phyloP scores from a whole-genome alignment of 371 early-diverging fungal species.

The Dinochytrium kinnereticum region DNA sequence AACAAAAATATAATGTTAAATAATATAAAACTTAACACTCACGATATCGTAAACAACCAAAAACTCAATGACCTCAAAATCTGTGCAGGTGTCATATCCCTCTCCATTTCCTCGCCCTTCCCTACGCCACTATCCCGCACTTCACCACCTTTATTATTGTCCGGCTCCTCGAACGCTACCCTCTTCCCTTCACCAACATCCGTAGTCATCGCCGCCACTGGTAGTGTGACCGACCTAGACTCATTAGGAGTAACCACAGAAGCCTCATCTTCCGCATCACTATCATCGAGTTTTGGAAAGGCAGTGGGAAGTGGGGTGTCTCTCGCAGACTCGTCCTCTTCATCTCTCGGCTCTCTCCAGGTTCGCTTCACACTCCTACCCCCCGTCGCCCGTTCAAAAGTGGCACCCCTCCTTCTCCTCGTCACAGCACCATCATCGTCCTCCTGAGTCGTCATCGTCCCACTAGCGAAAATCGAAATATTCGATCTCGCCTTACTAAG shows the following conservation, averaged over 20 bases:
- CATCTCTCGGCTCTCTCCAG: background rate
- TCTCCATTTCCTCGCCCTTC: background rate
- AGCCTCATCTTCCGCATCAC: background rate
- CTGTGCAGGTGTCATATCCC: conserved; percentile 23
- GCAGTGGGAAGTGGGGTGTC: background rate
- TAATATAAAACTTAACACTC: conserved; percentile 32
- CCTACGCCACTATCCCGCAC: background rate
- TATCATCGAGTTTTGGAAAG: no score
- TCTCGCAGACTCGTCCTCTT: background rate
- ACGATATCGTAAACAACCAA: conserved; percentile 30
- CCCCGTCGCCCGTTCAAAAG: background rate
- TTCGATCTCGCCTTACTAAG: background rate
- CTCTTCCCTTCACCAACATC: background rate
- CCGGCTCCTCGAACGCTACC: background rate
- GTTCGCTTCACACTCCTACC: background rate
- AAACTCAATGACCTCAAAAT: conserved; percentile 31
- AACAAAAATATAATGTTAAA: conserved; percentile 14
- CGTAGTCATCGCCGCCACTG: background rate
- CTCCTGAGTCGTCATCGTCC: background rate
- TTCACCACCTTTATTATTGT: background rate
- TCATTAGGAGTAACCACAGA: no score
- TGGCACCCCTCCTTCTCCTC: background rate
- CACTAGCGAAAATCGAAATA: no score
- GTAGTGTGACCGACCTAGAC: background rate
- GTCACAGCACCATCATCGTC: background rate